phyloP scores from a whole-genome alignment of 495 filamentous ascomycete species.

The Penicillium robsamsonii region DNA sequence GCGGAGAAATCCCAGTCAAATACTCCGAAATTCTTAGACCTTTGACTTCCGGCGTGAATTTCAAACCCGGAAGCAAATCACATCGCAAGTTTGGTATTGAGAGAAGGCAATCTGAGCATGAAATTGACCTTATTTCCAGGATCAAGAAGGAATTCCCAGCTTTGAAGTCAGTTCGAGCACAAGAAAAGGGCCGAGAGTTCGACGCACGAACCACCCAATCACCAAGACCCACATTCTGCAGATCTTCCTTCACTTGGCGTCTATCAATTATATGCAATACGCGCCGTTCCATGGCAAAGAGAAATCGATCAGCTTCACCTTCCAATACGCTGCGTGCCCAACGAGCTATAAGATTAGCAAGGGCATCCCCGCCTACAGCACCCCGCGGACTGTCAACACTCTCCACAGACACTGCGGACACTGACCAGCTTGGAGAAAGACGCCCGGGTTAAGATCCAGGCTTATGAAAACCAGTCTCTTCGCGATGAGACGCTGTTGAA shows the following conservation, averaged over 20 bases:
- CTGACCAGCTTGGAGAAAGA: neutral
- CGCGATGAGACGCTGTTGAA: neutral
- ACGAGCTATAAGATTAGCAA: neutral
- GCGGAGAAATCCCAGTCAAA: too few species aligned
- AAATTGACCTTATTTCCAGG: too few species aligned
- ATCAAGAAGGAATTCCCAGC: too few species aligned
- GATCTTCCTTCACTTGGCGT: neutral
- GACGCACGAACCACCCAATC: too few species aligned
- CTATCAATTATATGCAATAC: neutral
- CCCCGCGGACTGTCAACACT: slow-evolving; percentile 3
- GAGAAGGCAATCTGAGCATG: too few species aligned
- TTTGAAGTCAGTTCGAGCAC: too few species aligned
- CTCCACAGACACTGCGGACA: slow-evolving; percentile 3
- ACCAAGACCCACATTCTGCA: too few species aligned
- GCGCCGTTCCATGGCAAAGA: neutral
- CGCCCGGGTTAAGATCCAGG: neutral
- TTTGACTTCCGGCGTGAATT: too few species aligned
- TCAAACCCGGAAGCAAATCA: too few species aligned
- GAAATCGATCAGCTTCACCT: neutral
- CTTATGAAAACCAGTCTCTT: neutral
- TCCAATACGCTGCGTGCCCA: neutral
- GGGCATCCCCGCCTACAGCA: neutral
- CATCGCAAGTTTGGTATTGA: too few species aligned
- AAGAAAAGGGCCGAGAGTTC: too few species aligned
- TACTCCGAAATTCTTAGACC: too few species aligned